Evolutionary conservation across 257 asterid species (phyloP), one percentile per base, ranked within the genome.

Genomic region (Petrea volubilis): DNA sequence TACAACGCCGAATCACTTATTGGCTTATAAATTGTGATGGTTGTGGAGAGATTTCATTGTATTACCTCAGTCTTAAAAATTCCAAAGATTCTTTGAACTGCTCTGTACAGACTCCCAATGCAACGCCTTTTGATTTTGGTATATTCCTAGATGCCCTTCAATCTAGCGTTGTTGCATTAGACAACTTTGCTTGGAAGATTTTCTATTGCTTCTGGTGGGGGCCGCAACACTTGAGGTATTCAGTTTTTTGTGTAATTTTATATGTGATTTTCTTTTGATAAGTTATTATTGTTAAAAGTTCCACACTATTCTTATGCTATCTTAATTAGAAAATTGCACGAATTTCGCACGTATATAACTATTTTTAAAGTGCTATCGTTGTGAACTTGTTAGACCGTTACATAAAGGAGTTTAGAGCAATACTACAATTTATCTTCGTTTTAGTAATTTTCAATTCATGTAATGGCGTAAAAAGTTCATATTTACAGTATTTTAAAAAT

Each of bases 181-280:
- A 76, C 60, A 89, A 95, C 80, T 95, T 95, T 74, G 94, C 96
- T 43, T 89, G 79, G 80, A 95, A 95, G 85, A 81, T 95, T 81
- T 92, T 95, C 38, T 95, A 92, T 74, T 95, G 99, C 84, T 90
- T 95, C 88, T 95, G 99, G 99, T 95, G 99, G 99, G 98, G 99
- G 53, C 86, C 92, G 72, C 99, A 95, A 81, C 92, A 90, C 71
- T 80, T 95, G 84, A 95, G 99, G 99, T 95, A 80, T 58, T n/a
- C n/a, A n/a, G 65, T 49, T 28, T 24, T 60, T 62, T 68, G 71
- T 5, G 62, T n/a, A n/a, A 25, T 57, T 64, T 67, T n/a, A n/a
- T 33, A 40, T 21, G 43, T 44, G 52, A 69, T 36, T 34, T 29
- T 23, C 31, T 71, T 9, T 24, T 31, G 46, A 58, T 70, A 49